A percentile compares a stretch with the other conserved stretches of the same genome.
These are phyloP conservation scores for Neostapfia colusana DNA, from an alignment of 176 grass and related monocot species.

Conservation along the genomic window DNA sequence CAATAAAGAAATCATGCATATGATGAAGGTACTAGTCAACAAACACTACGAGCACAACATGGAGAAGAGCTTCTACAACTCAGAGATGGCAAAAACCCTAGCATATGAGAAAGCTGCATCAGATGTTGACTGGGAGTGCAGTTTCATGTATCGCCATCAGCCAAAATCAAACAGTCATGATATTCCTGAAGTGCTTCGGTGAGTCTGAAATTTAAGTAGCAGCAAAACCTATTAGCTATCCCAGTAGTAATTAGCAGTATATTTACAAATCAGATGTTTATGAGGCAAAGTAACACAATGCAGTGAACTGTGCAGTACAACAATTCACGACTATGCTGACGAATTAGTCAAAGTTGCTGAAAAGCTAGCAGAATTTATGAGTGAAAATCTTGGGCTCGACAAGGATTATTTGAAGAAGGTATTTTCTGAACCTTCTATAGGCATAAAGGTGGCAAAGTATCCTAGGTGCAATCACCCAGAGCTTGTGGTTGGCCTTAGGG, in stretches of 20 bases:
- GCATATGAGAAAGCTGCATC: slow-evolving; percentile 33
- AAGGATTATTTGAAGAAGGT: slow-evolving; percentile 52
- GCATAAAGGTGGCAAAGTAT: slow-evolving; percentile 71
- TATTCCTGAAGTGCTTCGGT: slow-evolving; percentile 54
- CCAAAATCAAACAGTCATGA: slow-evolving; percentile 55
- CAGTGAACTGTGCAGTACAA: slow-evolving; percentile 43
- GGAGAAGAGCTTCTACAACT: slow-evolving; percentile 58
- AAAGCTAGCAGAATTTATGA: slow-evolving; percentile 49
- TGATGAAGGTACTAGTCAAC: slow-evolving; percentile 51
- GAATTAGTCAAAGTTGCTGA: slow-evolving; percentile 56
- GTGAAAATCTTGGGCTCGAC: slow-evolving; percentile 67
- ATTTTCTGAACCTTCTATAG: slow-evolving; percentile 57
- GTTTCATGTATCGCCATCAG: slow-evolving; percentile 71
- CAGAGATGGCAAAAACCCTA: slow-evolving; percentile 40
- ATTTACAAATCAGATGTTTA: slow-evolving; percentile 14
- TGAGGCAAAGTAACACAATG: slow-evolving; percentile 37
- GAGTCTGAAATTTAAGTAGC: slow-evolving; percentile 26
- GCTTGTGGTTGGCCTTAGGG: slow-evolving; percentile 52
- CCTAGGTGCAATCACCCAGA: slow-evolving; percentile 58
- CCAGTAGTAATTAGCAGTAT: background rate
- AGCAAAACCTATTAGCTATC: background rate
- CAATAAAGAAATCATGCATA: slow-evolving; percentile 51
- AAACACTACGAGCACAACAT: slow-evolving; percentile 52
- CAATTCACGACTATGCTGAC: slow-evolving; percentile 41
- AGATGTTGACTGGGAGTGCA: slow-evolving; percentile 73